Percentiles rank a stretch among this genome's conserved stretches.
phyloP scores from a whole-genome alignment of 495 filamentous ascomycete genomes.

The Pseudevernia furfuracea region DNA sequence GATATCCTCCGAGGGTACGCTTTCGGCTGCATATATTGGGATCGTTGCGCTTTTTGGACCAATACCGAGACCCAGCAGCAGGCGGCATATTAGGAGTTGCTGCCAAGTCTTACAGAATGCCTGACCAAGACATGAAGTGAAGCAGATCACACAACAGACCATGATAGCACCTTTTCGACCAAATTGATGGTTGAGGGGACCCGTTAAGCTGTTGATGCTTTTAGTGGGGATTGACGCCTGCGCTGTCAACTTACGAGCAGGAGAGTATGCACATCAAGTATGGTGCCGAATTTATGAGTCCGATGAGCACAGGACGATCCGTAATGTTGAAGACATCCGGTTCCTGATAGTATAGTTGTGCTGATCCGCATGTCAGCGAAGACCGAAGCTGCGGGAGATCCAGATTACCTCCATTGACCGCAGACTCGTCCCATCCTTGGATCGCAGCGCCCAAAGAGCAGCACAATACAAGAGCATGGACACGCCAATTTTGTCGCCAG shows the following conservation, averaged over 20 bases:
- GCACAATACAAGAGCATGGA: neutral
- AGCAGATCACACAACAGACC: neutral
- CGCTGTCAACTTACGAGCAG: neutral
- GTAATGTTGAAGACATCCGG: neutral
- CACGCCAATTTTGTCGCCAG: neutral
- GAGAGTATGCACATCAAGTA: neutral
- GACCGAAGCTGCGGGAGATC: too few relatives aligned
- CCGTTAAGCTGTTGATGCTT: neutral
- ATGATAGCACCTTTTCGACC: neutral
- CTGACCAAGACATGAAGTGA: neutral
- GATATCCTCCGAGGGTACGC: neutral
- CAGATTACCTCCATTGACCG: neutral
- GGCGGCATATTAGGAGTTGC: neutral
- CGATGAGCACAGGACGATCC: neutral
- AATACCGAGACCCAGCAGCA: neutral
- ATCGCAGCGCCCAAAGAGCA: neutral
- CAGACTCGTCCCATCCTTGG: neutral
- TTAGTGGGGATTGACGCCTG: neutral
- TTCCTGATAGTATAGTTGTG: neutral
- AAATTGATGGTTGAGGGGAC: neutral
- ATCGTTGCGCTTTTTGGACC: neutral
- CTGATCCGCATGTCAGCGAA: neutral
- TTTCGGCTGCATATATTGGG: neutral
- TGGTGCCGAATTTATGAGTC: neutral
- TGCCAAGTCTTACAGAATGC: neutral